Percentiles rank a stretch among this genome's conserved stretches.
phyloP scores from a whole-genome alignment of 176 grass and related monocot species.

The Poa annua region DNA sequence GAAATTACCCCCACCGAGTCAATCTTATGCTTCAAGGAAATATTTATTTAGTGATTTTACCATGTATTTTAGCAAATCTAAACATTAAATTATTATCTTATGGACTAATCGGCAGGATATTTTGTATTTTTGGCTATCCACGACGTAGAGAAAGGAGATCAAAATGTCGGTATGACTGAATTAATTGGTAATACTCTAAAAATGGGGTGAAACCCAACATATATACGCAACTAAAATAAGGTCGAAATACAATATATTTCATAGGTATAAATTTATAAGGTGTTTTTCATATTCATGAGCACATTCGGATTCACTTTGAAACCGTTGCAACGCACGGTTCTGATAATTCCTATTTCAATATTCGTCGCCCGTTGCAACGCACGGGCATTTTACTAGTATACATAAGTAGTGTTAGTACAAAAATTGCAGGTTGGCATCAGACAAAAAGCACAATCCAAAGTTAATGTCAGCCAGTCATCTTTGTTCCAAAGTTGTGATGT shows the following conservation, averaged over 20 bases:
- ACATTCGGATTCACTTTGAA: not conserved
- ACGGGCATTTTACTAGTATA: no score
- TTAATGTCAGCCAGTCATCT: slow-evolving; percentile 26
- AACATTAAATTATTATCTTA: not conserved
- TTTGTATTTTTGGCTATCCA: not conserved
- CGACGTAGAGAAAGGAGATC: no score
- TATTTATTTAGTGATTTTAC: not conserved
- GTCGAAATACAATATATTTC: not conserved
- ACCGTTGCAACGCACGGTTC: not conserved
- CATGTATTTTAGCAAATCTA: not conserved
- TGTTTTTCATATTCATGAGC: not conserved
- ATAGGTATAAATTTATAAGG: not conserved
- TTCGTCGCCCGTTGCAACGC: no score
- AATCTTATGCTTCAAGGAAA: not conserved
- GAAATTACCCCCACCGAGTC: not conserved
- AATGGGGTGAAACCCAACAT: no score
- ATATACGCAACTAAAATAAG: no score
- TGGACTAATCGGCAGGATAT: not conserved
- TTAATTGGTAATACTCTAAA: not conserved
- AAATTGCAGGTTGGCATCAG: slow-evolving; percentile 7
- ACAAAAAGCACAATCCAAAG: slow-evolving; percentile 4
- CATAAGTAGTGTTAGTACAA: slow-evolving; percentile 29
- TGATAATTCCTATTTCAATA: no score
- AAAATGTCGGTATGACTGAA: not conserved
- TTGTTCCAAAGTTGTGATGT: not conserved